phyloP scores from a whole-genome alignment of 352 stramenopile genomes.

The Globisporangium barbulae region DNA sequence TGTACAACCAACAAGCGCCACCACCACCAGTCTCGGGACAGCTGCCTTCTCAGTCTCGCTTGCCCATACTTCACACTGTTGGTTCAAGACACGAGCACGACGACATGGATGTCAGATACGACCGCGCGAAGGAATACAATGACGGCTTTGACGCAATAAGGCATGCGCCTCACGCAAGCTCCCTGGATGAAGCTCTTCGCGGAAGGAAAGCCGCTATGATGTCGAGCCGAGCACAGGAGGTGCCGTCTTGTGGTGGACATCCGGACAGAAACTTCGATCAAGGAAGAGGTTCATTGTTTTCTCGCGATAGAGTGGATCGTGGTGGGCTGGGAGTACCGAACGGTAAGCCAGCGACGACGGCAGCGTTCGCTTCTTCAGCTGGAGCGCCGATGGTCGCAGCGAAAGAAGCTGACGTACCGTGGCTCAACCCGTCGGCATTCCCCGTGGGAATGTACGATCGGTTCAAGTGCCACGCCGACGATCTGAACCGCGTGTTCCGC shows the following conservation, averaged over 20 bases:
- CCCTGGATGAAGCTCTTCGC: conserved; percentile 5
- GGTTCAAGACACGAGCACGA: conserved; percentile 9
- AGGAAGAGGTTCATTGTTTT: not conserved
- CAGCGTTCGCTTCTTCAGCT: not conserved
- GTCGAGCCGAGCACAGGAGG: not conserved
- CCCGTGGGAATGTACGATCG: conserved; percentile 46
- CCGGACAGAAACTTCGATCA: conserved; percentile 2
- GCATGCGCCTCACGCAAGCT: not conserved
- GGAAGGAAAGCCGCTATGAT: not conserved
- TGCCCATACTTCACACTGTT: conserved; percentile 12
- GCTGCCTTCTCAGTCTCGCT: conserved; percentile 6
- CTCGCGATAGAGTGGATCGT: not conserved
- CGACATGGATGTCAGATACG: not conserved
- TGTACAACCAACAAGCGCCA: conserved; percentile 8
- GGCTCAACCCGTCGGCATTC: conserved; percentile 49
- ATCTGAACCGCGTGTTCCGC: conserved; percentile 59
- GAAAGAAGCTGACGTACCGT: conserved; percentile 43
- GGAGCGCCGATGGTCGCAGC: not conserved
- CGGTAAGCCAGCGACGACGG: not conserved
- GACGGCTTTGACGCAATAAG: conserved; percentile 2
- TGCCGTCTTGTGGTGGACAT: not conserved
- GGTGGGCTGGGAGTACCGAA: not conserved
- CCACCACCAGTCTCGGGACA: not conserved
- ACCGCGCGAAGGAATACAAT: conserved; percentile 5
- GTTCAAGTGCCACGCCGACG: conserved; percentile 52